Conservation (phyloP, 1,139 yeast genomes). For the Scheffersomyces illinoinensis region DNA sequence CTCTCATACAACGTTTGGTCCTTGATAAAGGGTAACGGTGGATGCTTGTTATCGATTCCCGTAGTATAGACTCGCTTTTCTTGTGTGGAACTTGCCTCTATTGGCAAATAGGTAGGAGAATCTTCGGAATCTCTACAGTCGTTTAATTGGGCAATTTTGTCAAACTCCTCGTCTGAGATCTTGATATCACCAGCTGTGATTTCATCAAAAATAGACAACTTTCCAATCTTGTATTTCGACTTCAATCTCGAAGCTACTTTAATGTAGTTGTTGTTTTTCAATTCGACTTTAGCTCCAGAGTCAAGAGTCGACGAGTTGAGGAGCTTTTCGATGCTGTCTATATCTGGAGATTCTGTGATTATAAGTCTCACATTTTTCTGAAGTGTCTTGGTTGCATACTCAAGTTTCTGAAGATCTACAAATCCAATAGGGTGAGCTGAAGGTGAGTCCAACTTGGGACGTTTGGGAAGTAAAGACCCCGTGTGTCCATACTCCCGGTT, state of each 20-base stretch:
- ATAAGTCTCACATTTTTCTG: constrained; percentile 56
- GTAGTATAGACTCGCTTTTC: constrained; percentile 6
- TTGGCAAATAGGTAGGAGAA: not conserved
- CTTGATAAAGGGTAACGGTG: constrained; percentile 68
- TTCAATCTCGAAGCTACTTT: constrained; percentile 62
- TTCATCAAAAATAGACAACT: constrained; percentile 50
- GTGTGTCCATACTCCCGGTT: not conserved
- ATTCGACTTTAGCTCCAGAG: constrained; percentile 44
- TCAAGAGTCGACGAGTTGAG: constrained; percentile 26
- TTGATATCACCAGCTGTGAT: constrained; percentile 28
- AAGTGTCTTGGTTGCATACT: constrained; percentile 42
- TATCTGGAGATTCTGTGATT: constrained; percentile 54
- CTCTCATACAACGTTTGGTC: constrained; percentile 61
- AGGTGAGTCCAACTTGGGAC: not conserved
- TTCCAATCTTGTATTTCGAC: constrained; percentile 48
- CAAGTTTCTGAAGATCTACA: constrained; percentile 42
- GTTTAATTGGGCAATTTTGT: constrained; percentile 4
- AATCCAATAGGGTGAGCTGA: constrained; percentile 23
- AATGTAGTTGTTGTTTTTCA: constrained; percentile 54
- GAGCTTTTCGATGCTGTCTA: constrained; percentile 38
- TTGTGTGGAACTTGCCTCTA: constrained; percentile 3
- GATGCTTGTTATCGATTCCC: constrained; percentile 29
- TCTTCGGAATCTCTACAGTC: not conserved
- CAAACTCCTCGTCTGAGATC: constrained; percentile 11
- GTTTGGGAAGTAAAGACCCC: constrained; percentile 1